Percentiles rank a stretch among this genome's conserved stretches.
Conservation (phyloP, 2,329 filamentous ascomycete genomes). For the Ambrosiella beaveri region DNA sequence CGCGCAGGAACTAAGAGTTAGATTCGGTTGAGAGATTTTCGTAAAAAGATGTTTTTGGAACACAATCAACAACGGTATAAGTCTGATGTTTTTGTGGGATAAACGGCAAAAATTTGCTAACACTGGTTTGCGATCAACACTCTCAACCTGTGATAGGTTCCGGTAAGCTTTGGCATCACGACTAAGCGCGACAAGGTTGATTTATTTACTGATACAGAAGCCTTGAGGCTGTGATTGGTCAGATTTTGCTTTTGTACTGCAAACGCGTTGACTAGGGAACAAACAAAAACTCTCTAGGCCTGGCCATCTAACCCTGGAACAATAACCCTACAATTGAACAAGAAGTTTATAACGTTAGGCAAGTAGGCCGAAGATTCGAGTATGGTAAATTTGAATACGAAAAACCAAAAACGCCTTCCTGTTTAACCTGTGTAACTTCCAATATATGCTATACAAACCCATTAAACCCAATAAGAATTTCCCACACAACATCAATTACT, state of each 20-base stretch:
- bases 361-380: not conserved
- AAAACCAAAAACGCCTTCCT: too few species aligned
- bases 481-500: not conserved
- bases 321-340: not conserved
- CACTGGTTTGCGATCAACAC: not conserved
- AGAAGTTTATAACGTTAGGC: not conserved
- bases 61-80: too few species aligned
- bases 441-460: not conserved
- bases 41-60: not conserved
- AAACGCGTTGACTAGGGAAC: constrained; percentile 1
- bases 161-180: not conserved
- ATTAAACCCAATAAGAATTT: not conserved
- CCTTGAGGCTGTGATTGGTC: not conserved
- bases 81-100: not conserved
- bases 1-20: too few species aligned
- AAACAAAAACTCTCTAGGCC: not conserved
- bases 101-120: not conserved
- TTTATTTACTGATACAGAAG: not conserved
- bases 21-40: not conserved
- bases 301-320: not conserved
- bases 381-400: not conserved
- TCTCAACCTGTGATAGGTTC: not conserved
- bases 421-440: not conserved
- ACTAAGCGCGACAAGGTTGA: not conserved
- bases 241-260: not conserved